Base-by-base conservation (phyloP, 106 monocot genomes). In the Agapanthus africanus region DNA sequence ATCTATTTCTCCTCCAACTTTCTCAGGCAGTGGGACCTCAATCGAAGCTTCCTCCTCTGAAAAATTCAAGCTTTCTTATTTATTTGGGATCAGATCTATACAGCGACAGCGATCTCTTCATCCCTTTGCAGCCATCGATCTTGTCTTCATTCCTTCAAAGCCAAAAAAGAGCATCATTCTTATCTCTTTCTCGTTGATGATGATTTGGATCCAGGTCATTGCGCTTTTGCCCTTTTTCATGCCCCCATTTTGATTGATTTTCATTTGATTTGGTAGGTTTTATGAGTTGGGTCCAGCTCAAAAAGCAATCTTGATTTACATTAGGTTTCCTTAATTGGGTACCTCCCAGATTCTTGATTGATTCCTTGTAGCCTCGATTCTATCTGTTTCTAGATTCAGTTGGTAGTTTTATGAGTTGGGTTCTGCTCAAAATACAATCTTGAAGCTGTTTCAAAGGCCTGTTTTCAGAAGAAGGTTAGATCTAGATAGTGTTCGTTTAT, bases 191-290 rank as follows among this genome's bases (percentile, higher is more conserved):
- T 7, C 34, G 15, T 19, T 64, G 10, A 7, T 34, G 64, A 35
- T 64, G 36, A 64, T 39, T 39, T 19, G 38, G 64, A 64, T 64
- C 64, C 39, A 8, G 22, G 23, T 64, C 64, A 64, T n/a, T 64
- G 38, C 38, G 16, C 21, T 39, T 8, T 39, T 7, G 1, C 4
- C 46, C 46, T 47, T 7, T 47, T 47, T 47, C 6, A 47, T 47
- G 46, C 19, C 19, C 5, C 1, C 1, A 2, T 15, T 15, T 47
- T 15, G 13, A 47, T n/a, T n/a, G n/a, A n/a, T n/a, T 11, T 15
- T 22, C 1, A 2, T 15, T 64, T 32, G 10, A 61, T 61, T 1
- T 61, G 1, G 5, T 9, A 2, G 2, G 3, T 32, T 61, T 35
- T 22, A 15, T 7, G 1, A 33, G 1, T 61, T 61, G 34, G 60